Base-by-base conservation (phyloP, 2,329 filamentous ascomycete species). In the Ophiostoma quercus region DNA sequence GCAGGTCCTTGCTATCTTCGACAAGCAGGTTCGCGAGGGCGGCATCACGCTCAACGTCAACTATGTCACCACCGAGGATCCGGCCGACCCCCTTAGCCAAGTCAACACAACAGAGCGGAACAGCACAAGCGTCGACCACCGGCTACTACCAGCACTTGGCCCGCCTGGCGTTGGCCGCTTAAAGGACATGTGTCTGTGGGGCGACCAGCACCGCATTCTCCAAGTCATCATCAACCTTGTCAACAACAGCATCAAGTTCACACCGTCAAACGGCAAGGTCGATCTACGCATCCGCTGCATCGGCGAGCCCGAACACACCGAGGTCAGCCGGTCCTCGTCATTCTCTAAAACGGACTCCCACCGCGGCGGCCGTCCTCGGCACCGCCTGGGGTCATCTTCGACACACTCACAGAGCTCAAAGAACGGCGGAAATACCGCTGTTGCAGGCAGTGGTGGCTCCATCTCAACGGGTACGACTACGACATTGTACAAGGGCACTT, bases 151-250 rank as follows among this genome's bases (percentile, higher is more conserved):
- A 12, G 87, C 87, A 2, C 80, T 89, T 19, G 90, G 89, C 0
- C 90, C 89, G 1, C 81, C 83, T 39, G 90, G 90, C 4, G 83
- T 86, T 3, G 90, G 90, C 11, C 83, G 89, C 22, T 78, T 96
- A 32, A 92, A 91, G 76, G 92, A 96, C 73, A 94, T 96, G 89
- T 89, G 91, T 67, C 82, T 97, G 0, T 95, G 92, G 88, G 94
- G 94, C n/a, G 94, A 97, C 75, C 91, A 95, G 74, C 92, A 97
- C 76, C 85, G 94, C 63, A 95, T 97, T 54, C 80, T 96, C 34
- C 94, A 97, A 77, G 91, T 97, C n/a, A 87, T 97, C 66, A 97
- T 96, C 81, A 96, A 96, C 76, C 82, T 97, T 41, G 92, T 96
- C 66, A 94, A 91, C 78, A 97, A 97, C 80, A 92, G 90, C 77